These are phyloP conservation scores for Trifolium pratense DNA, from an alignment of 306 rosid genomes.

Conservation along the genomic window DNA sequence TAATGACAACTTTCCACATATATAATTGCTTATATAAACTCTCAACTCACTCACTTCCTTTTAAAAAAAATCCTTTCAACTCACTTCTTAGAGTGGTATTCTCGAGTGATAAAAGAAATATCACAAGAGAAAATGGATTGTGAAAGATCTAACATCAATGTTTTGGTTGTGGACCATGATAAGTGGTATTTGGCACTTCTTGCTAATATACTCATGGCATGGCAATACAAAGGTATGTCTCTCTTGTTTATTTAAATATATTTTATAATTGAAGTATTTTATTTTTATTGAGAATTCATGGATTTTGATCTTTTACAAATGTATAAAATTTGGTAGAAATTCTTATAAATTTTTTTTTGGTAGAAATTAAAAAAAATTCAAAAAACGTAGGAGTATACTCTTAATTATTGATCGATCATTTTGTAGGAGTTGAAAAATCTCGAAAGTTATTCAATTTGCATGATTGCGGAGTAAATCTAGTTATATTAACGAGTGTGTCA, in stretches of 20 bases:
- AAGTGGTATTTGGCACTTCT: conserved; percentile 48
- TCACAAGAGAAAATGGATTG: conserved; percentile 35
- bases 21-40: too few relatives aligned
- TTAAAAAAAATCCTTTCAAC: background rate
- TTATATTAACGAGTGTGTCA: too few relatives aligned
- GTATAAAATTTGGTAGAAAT: background rate
- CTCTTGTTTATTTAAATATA: background rate
- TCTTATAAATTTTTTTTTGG: too few relatives aligned
- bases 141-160: conserved; percentile 38
- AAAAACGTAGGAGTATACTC: too few relatives aligned
- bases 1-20: too few relatives aligned
- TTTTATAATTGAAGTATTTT: background rate
- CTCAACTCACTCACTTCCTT: too few relatives aligned
- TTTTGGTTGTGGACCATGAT: conserved; percentile 79
- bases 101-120: background rate
- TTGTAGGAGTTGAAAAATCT: too few relatives aligned
- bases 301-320: background rate
- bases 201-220: conserved; percentile 55
- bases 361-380: background rate
- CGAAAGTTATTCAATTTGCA: too few relatives aligned
- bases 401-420: too few relatives aligned
- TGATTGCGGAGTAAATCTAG: too few relatives aligned
- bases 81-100: background rate
- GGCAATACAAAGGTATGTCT: conserved; percentile 59
- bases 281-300: background rate